Evolutionary conservation across 2,329 filamentous ascomycete genomes (phyloP), one percentile per base, ranked within the genome.

Genomic region (Colletotrichum higginsianum): DNA sequence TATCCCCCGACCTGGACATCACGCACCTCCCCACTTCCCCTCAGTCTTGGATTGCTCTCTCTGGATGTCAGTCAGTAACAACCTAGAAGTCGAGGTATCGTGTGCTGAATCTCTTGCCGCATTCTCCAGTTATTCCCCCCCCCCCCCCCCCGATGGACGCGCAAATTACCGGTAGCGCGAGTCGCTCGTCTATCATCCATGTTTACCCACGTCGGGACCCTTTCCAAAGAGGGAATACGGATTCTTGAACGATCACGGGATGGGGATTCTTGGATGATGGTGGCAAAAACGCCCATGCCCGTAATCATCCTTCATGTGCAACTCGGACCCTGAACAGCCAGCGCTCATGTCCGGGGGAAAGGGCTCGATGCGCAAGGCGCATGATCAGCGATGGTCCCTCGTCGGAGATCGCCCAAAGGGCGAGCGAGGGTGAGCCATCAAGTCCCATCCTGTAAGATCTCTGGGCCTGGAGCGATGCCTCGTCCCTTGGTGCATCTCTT

Each of bases 371-470:
- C 56, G 62, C 62, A 23, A 44, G 35, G 62, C 67, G 67, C 62
- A 66, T 70, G 67, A 67, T 67, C 67, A 61, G 63, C 67, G 62
- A 44, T 42, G 61, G 47, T 70, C 67, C 62, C 40, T 66, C 46
- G 8, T 66, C 46, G 46, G 55, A 30, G 30, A 30, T 9, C 30
- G 30, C 8, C 6, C 30, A 30, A 7, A 30, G 8, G 30, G 30
- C 30, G 26, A 30, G 26, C 26, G 30, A 30, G 30, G 30, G 15
- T 42, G 44, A 56, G 30, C 13, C 35, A 18, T 40, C 15, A 8
- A 2, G 3, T 23, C 53, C 9, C 38, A n/a, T 11, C 53, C 21
- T 38, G 53, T n/a, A 30, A 30, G 30, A 30, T 30, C 30, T 30
- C 9, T 61, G 26, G 44, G 47, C 57, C 44, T 9, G 30, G 16